Conservation (phyloP, 495 filamentous ascomycete species). For the Margaritispora aquatica region DNA sequence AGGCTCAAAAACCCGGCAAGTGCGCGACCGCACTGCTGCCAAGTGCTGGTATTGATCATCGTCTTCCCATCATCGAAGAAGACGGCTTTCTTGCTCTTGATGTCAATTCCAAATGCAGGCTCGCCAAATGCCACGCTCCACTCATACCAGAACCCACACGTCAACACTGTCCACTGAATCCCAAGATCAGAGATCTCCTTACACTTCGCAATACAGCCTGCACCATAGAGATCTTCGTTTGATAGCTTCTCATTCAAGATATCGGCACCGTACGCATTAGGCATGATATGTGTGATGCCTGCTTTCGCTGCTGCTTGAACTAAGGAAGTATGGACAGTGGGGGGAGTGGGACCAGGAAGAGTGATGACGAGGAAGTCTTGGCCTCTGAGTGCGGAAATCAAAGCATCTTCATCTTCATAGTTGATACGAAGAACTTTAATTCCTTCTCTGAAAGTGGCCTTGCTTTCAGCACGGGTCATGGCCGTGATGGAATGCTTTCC, state of each 20-base stretch:
- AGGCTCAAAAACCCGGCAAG: slow-evolving; percentile 36
- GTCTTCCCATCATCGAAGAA: slow-evolving; percentile 32
- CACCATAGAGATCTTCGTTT: slow-evolving; percentile 29
- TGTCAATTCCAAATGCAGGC: slow-evolving; percentile 31
- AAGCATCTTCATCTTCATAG: slow-evolving; percentile 44
- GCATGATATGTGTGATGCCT: slow-evolving; percentile 54
- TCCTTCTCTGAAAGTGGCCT: slow-evolving; percentile 28
- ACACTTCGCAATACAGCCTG: not conserved
- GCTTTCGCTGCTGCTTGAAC: slow-evolving; percentile 56
- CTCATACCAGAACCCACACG: slow-evolving; percentile 46
- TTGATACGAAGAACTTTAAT: slow-evolving; percentile 43
- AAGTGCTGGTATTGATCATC: slow-evolving; percentile 34
- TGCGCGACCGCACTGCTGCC: slow-evolving; percentile 37
- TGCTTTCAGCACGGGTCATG: slow-evolving; percentile 44
- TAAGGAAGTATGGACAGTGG: slow-evolving; percentile 37
- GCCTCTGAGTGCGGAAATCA: slow-evolving; percentile 41
- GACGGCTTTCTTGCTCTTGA: slow-evolving; percentile 26
- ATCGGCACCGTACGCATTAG: slow-evolving; percentile 51
- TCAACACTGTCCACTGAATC: slow-evolving; percentile 33
- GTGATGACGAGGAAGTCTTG: slow-evolving; percentile 53
- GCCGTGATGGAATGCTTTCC: slow-evolving; percentile 51
- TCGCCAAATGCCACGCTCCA: slow-evolving; percentile 29
- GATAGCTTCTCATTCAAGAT: slow-evolving; percentile 29
- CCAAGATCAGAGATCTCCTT: slow-evolving; percentile 10
- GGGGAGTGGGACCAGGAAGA: slow-evolving; percentile 31